Base-by-base conservation (phyloP, 352 stramenopile genomes). In the Phytophthora capsici region DNA sequence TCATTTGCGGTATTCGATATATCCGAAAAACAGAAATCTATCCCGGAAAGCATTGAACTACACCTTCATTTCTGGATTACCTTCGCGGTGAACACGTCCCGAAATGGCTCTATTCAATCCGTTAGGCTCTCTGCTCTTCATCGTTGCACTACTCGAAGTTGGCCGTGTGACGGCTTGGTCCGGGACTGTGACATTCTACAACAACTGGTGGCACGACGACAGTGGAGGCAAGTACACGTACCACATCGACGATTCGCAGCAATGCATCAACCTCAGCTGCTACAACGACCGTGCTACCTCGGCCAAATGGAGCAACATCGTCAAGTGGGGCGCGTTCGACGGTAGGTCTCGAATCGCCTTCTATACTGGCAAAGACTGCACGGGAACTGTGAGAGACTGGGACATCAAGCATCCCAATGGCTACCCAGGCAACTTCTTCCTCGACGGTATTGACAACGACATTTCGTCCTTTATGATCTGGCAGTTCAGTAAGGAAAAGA, bases 391-490 rank as follows among this genome's bases (percentile, higher is more conserved):
- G 5, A 23, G 28, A 14, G 26, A 66, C 34, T 73, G 64, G 63
- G 37, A 45, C 8, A 70, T 71, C 22, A 49, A 73, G 34, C 40
- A 56, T 6, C 43, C 66, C 1, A 41, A 55, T 4, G 45, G 38
- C 9, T 74, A 36, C 36, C 69, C 65, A 1, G 36, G 26, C 8
- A 63, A 77, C 43, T 71, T 77, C 28, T 52, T 52, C 12, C 20
- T 65, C 6, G 60, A 77, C 28, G 69, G 55, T 8, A 63, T 77
- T 36, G 47, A 77, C 46, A 51, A 74, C 40, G 49, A 45, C 20
- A 66, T 77, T 20, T 57, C 65, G 2, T 74, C 69, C 2, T 74
- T 77, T 44, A 71, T 74, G 57, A 71, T 77, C 55, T 73, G 66
- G 63, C 53, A 73, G n/a, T 57, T 41, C 23, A 45, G 20, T 25